phyloP scores from a whole-genome alignment of 331 rosid genomes.

The Rhamnella rubrinervis region DNA sequence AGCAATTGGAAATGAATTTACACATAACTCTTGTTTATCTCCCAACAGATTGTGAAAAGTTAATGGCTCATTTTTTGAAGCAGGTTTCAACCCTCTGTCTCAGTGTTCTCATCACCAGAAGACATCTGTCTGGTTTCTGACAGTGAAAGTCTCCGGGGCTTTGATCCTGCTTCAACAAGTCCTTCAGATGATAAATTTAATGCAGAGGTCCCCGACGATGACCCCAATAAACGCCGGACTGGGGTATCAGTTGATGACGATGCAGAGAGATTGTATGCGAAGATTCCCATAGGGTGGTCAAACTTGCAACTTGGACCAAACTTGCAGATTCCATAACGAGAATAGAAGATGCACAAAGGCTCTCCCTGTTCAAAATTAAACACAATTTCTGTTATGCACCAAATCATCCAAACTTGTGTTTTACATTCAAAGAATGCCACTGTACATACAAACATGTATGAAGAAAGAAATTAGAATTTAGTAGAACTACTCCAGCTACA shows the following conservation, averaged over 20 bases:
- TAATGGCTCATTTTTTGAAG: slow-evolving; percentile 44
- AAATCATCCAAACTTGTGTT: slow-evolving; percentile 8
- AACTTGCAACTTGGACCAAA: slow-evolving; percentile 99
- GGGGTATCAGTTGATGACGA: slow-evolving; percentile 64
- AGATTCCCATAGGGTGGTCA: slow-evolving; percentile 92
- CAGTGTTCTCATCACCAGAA: slow-evolving; percentile 70
- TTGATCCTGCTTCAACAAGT: slow-evolving; percentile 72
- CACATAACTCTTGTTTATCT: slow-evolving; percentile 64
- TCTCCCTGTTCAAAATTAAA: slow-evolving; percentile 64
- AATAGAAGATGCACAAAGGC: slow-evolving; percentile 92
- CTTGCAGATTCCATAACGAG: slow-evolving; percentile 96
- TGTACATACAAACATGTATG: background rate
- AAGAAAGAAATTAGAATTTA: slow-evolving; percentile 3
- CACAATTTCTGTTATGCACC: slow-evolving; percentile 25
- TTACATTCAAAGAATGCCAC: background rate
- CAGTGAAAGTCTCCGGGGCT: slow-evolving; percentile 70
- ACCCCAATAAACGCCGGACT: slow-evolving; percentile 65
- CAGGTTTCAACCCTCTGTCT: slow-evolving; percentile 65
- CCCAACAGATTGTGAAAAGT: slow-evolving; percentile 56
- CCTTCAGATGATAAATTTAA: slow-evolving; percentile 81
- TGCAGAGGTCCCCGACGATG: slow-evolving; percentile 73
- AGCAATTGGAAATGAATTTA: slow-evolving; percentile 75
- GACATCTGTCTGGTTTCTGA: slow-evolving; percentile 78
- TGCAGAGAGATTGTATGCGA: slow-evolving; percentile 62
- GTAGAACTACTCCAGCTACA: background rate